These are phyloP conservation scores for Citrus sp. DNA, from an alignment of 345 rosid species.

Conservation along the genomic window DNA sequence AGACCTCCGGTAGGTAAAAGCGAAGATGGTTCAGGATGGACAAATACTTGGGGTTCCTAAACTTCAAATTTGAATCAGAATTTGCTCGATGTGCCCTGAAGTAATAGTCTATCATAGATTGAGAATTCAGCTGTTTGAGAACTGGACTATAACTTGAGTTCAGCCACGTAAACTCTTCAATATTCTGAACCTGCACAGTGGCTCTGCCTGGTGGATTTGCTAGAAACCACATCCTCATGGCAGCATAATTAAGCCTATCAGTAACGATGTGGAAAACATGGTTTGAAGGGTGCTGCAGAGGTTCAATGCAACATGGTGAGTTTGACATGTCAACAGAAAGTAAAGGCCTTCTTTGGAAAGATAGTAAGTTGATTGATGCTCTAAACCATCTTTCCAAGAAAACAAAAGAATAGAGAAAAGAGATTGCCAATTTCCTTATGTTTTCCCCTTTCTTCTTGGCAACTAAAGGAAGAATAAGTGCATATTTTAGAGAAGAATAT, in stretches of 20 bases:
- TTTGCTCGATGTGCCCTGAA: constrained; percentile 68
- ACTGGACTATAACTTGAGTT: constrained; percentile 97
- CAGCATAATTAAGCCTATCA: constrained; percentile 91
- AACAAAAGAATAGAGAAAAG: background rate
- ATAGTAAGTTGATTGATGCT: background rate
- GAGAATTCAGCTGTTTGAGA: constrained; percentile 86
- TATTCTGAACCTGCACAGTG: constrained; percentile 82
- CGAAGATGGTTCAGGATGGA: constrained; percentile 97
- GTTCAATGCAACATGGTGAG: constrained; percentile 19
- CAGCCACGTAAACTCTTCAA: constrained; percentile 92
- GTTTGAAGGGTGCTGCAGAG: constrained; percentile 73
- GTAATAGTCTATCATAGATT: constrained; percentile 87
- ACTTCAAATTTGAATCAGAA: constrained; percentile 86
- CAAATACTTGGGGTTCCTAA: constrained; percentile 91
- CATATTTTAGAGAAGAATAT: background rate
- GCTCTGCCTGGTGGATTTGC: constrained; percentile 78
- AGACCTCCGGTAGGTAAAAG: constrained; percentile 93
- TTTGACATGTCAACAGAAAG: constrained; percentile 10
- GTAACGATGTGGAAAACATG: constrained; percentile 96
- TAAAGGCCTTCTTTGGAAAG: background rate
- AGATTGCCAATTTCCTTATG: background rate
- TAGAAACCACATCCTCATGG: constrained; percentile 99
- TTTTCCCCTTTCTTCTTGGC: background rate
- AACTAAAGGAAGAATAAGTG: constrained; percentile 1
- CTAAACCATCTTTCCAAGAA: background rate